A percentile compares a stretch with the other conserved stretches of the same genome.
Evolutionary conservation across 352 stramenopile genomes (phyloP).

Genomic region (Phytophthora fragariaefolia): DNA sequence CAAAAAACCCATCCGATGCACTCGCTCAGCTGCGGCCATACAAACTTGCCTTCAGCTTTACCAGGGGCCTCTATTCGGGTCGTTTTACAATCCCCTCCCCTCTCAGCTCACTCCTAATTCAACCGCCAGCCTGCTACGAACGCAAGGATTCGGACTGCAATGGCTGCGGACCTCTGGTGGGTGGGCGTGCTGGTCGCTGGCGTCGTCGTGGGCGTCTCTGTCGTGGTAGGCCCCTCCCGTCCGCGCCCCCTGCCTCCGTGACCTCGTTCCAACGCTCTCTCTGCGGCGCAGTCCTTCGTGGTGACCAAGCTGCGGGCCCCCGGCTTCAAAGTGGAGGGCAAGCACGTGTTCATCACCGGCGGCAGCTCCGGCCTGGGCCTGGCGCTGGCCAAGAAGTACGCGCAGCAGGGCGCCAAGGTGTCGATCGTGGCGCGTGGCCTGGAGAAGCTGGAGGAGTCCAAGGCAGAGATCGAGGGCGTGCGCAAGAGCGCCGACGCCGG

Average conservation of each 20-base stretch:
- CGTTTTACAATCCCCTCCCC: constrained; percentile 1
- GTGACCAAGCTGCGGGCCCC: constrained; percentile 67
- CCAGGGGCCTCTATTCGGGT: constrained; percentile 16
- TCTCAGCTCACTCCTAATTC: constrained; percentile 11
- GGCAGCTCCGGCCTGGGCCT: constrained; percentile 76
- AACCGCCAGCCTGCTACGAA: neutral
- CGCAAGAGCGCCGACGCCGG: constrained; percentile 36
- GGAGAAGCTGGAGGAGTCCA: constrained; percentile 67
- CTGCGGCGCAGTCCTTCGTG: constrained; percentile 55
- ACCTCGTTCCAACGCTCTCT: constrained; percentile 9
- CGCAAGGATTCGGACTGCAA: constrained; percentile 13
- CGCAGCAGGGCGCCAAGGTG: constrained; percentile 69
- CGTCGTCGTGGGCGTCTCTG: constrained; percentile 54
- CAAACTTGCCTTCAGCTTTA: constrained; percentile 14
- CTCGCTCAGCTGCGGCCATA: constrained; percentile 1
- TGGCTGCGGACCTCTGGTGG: constrained; percentile 56
- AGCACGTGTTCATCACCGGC: constrained; percentile 86
- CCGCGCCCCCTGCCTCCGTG: neutral
- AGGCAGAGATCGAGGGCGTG: constrained; percentile 63
- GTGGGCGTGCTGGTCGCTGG: constrained; percentile 48
- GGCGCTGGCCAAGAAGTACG: constrained; percentile 73
- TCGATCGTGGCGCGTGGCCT: constrained; percentile 71
- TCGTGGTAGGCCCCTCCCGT: constrained; percentile 45
- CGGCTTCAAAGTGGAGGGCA: constrained; percentile 76
- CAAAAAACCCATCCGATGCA: neutral